Evolutionary conservation across 1,139 yeast species (phyloP), one percentile per base, ranked within the genome.

Genomic region (Diutina rugosa): DNA sequence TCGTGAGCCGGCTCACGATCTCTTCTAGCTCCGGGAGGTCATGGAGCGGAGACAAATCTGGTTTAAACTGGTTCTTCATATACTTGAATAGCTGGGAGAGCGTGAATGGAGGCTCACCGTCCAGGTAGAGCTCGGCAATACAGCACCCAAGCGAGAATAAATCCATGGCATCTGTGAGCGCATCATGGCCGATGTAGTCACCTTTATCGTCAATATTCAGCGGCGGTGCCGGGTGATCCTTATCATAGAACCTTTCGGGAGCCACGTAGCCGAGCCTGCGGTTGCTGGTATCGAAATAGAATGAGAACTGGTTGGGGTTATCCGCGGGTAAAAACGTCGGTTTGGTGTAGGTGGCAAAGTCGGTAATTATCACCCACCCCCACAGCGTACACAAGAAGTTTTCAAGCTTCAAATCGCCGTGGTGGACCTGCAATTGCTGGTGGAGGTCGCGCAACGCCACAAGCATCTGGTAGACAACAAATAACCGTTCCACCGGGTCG

Each of bases 401-500:
- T 68, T 93, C 99, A 2, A 91, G 76, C 68, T 93, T 90, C 61
- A 95, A 76, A 70, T 95, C 99, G 4, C 99, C 99, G 69, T 95
- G 99, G 59, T 72, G 79, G 1, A 89, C 76, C 6, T 74, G 77
- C 46, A 76, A 68, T 16, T 68, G 64, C 9, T 72, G 72, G 67
- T 95, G 99, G 57, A 93, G 76, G 55, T 81, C 81, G 2, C 77
- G 72, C 32, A 91, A 63, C 0, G 85, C 79, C 21, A 76, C 74
- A 47, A 93, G 68, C 59, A 93, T 70, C 66, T 95, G 99, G 64
- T 83, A 95, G 1, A 84, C 81, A 51, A 93, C 77, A 85, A 97
- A 95, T 61, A 80, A 77, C 69, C 90, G 87, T 67, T 93, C 98
- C 53, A 87, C 78, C 4, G 82, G 78, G 60, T 87, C 93, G 54